phyloP scores from a whole-genome alignment of 176 grass and related monocot species.

The Metroxylon sagu region DNA sequence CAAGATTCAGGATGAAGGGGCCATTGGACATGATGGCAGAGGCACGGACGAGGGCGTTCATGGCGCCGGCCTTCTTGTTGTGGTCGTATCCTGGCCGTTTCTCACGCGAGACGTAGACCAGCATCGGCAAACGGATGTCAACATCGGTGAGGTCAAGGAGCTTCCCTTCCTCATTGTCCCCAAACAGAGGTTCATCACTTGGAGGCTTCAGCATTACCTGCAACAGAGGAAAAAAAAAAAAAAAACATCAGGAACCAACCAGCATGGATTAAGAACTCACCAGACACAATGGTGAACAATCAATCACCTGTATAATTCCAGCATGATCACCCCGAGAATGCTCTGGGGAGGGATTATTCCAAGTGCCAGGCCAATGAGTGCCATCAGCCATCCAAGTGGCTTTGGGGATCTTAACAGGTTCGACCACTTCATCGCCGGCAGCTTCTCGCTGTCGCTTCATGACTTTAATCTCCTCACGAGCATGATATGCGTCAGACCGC shows the following conservation, averaged over 20 bases:
- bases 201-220: slow-evolving; percentile 64
- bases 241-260: too few species aligned
- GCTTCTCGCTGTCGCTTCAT: slow-evolving; percentile 22
- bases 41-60: slow-evolving; percentile 37
- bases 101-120: slow-evolving; percentile 32
- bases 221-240: neutral
- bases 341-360: slow-evolving; percentile 52
- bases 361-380: slow-evolving; percentile 64
- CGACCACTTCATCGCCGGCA: slow-evolving; percentile 20
- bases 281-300: neutral
- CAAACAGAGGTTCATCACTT: slow-evolving; percentile 24
- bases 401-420: slow-evolving; percentile 22
- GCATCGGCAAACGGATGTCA: slow-evolving; percentile 51
- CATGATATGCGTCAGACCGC: slow-evolving; percentile 49
- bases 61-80: slow-evolving; percentile 23
- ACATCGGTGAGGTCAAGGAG: slow-evolving; percentile 53
- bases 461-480: slow-evolving; percentile 39
- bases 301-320: slow-evolving; percentile 60
- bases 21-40: slow-evolving; percentile 60
- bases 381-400: slow-evolving; percentile 77
- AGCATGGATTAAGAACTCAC: too few species aligned
- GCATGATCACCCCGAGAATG: slow-evolving; percentile 90
- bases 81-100: slow-evolving; percentile 18
- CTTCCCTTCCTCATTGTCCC: slow-evolving; percentile 40
- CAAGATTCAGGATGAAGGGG: slow-evolving; percentile 76